Percentiles rank a stretch among this genome's conserved stretches.
phyloP scores from a whole-genome alignment of 2,329 filamentous ascomycete species.

The Fusarium protoensiforme region DNA sequence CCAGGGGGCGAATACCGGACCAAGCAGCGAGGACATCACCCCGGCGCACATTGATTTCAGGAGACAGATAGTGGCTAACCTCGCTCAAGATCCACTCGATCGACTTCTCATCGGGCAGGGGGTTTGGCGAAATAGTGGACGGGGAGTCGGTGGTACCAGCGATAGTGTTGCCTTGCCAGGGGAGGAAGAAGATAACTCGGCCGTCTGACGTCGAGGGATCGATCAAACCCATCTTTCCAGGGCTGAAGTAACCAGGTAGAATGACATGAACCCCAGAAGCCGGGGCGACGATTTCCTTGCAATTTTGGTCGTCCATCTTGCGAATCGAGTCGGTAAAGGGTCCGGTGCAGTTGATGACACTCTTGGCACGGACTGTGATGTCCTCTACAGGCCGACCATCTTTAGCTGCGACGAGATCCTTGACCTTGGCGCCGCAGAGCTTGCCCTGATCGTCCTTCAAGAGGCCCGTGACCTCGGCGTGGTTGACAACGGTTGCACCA shows the following conservation, averaged over 20 bases:
- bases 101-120: constrained; percentile 82
- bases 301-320: constrained; percentile 80
- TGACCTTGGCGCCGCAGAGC: constrained; percentile 78
- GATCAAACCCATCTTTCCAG: constrained; percentile 86
- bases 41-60: constrained; percentile 85
- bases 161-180: constrained; percentile 93
- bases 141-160: constrained; percentile 88
- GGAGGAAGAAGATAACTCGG: constrained; percentile 91
- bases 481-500: constrained; percentile 84
- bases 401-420: constrained; percentile 74
- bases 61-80: constrained; percentile 82
- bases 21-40: constrained; percentile 91
- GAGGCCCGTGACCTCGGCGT: constrained; percentile 82
- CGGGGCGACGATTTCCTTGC: constrained; percentile 84
- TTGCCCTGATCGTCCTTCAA: constrained; percentile 79
- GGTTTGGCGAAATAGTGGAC: constrained; percentile 77
- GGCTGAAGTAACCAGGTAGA: constrained; percentile 87
- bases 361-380: constrained; percentile 80
- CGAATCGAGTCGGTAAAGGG: constrained; percentile 88
- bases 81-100: constrained; percentile 90
- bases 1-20: constrained; percentile 87
- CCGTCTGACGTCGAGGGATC: constrained; percentile 89
- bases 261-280: constrained; percentile 89
- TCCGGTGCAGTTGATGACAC: constrained; percentile 88
- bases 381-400: constrained; percentile 69